Evolutionary conservation across 495 filamentous ascomycete genomes (phyloP).

Genomic region (Usnea hakonensis): DNA sequence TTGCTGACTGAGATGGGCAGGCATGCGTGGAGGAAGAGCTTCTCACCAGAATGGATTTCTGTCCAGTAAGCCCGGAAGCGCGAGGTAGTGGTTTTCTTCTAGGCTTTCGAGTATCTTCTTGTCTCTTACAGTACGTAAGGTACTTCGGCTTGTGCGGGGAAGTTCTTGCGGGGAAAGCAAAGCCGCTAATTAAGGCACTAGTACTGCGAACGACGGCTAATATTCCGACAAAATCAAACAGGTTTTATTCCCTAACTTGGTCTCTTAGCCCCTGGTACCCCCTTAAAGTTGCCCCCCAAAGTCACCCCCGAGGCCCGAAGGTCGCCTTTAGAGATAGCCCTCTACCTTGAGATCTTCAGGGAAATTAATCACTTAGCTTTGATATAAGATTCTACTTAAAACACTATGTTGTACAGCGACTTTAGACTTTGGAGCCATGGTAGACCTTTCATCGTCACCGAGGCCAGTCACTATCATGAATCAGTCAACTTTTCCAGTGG

Average conservation of each 20-base stretch:
- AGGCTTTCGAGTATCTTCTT: background rate
- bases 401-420: no score
- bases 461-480: background rate
- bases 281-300: no score
- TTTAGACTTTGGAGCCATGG: background rate
- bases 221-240: no score
- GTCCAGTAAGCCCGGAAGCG: background rate
- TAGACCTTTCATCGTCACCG: background rate
- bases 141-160: background rate
- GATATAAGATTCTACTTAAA: no score
- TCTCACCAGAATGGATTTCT: background rate
- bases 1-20: background rate
- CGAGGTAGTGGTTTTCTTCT: background rate
- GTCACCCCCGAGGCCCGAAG: no score
- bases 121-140: background rate
- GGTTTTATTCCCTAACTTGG: no score
- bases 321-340: no score
- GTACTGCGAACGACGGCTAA: no score
- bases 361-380: no score
- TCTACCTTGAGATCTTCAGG: background rate
- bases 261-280: no score
- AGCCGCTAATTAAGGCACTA: background rate
- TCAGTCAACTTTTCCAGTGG: background rate
- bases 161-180: background rate
- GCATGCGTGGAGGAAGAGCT: background rate